phyloP scores from a whole-genome alignment of 2,329 filamentous ascomycete genomes.

The Claviceps purpurea region DNA sequence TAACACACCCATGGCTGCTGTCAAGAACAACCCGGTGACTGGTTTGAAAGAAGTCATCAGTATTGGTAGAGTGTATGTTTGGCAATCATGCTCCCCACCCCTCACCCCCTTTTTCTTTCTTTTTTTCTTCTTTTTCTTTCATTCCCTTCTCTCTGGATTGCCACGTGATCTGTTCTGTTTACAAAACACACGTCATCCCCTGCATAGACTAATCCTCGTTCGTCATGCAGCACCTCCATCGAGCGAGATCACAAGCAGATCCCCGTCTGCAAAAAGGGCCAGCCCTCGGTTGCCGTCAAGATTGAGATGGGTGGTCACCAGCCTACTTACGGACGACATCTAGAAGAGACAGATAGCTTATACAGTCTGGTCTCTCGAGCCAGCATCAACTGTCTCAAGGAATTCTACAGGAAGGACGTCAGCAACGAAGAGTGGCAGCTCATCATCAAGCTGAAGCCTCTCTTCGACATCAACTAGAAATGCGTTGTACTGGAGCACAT shows the following conservation, averaged over 20 bases:
- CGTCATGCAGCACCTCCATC: slow-evolving; percentile 60
- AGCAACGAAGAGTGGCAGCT: slow-evolving; percentile 87
- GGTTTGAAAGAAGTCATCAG: slow-evolving; percentile 71
- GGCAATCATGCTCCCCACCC: not conserved
- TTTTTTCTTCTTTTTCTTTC: too few relatives aligned
- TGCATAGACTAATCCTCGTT: not conserved
- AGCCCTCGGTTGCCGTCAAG: slow-evolving; percentile 95
- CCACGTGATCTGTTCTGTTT: not conserved
- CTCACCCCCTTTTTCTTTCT: not conserved
- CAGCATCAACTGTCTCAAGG: slow-evolving; percentile 91
- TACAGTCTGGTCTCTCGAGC: slow-evolving; percentile 79
- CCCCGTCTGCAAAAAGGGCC: slow-evolving; percentile 81
- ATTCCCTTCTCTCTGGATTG: not conserved
- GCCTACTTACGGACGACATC: slow-evolving; percentile 84
- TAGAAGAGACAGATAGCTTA: slow-evolving; percentile 79
- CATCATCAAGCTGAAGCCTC: slow-evolving; percentile 86
- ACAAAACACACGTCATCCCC: not conserved
- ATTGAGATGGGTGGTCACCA: slow-evolving; percentile 89
- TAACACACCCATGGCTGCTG: slow-evolving; percentile 78
- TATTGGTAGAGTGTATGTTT: slow-evolving; percentile 82
- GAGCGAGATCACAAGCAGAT: slow-evolving; percentile 97
- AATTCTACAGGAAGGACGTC: slow-evolving; percentile 83
- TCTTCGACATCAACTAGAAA: slow-evolving; percentile 71
- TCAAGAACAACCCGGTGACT: slow-evolving; percentile 69
- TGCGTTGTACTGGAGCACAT: not conserved